Conservation (phyloP, 345 rosid genomes). For the Pseudoturritis turrita region DNA sequence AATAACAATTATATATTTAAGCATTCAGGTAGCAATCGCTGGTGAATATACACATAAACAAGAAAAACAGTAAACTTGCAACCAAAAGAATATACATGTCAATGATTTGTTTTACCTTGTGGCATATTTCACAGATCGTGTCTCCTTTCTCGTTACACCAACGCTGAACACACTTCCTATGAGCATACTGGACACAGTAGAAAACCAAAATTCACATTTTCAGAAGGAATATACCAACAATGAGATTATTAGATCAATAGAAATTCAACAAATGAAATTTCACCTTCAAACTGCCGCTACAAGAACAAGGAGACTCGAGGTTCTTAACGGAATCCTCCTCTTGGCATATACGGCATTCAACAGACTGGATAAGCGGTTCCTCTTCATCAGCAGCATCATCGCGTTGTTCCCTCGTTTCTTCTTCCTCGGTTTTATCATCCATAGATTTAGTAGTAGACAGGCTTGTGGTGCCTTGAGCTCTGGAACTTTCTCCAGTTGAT, state of each 20-base stretch:
- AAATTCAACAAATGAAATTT: neutral
- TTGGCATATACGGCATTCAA: slow-evolving; percentile 97
- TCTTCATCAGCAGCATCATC: slow-evolving; percentile 39
- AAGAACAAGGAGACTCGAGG: slow-evolving; percentile 90
- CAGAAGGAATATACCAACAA: neutral
- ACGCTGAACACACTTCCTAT: slow-evolving; percentile 95
- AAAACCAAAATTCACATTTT: neutral
- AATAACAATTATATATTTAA: neutral
- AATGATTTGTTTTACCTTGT: slow-evolving; percentile 52
- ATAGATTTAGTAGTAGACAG: slow-evolving; percentile 21
- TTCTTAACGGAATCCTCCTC: slow-evolving; percentile 78
- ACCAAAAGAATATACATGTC: neutral
- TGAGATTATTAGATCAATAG: neutral
- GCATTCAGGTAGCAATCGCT: neutral
- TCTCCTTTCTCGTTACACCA: slow-evolving; percentile 99
- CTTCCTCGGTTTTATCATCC: slow-evolving; percentile 22
- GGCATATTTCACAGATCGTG: slow-evolving; percentile 87
- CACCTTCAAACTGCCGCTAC: slow-evolving; percentile 98
- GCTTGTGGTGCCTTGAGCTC: slow-evolving; percentile 28
- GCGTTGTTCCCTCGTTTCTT: slow-evolving; percentile 18
- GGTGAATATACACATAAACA: neutral
- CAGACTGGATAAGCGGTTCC: slow-evolving; percentile 69
- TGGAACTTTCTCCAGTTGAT: slow-evolving; percentile 42
- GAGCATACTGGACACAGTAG: slow-evolving; percentile 61
- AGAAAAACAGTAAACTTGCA: neutral